Percentiles rank a stretch among this genome's conserved stretches.
Conservation (phyloP, 1,284 basidiomycete genomes). For the Puccinia brachypodii region DNA sequence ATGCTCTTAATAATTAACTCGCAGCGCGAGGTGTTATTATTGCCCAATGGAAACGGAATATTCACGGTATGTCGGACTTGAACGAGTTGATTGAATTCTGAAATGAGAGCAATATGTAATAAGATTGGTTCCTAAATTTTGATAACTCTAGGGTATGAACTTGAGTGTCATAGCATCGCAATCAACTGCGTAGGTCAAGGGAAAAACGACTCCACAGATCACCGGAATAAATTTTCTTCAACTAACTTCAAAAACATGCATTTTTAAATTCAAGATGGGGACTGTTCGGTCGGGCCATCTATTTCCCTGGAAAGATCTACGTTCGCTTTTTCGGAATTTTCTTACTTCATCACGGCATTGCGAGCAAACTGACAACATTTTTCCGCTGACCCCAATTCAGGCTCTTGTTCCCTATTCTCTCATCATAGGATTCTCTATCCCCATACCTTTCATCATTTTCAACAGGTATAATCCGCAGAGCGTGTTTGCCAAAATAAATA, state of each 20-base stretch:
- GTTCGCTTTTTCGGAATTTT: not conserved
- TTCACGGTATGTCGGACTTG: constrained; percentile 18
- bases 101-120: not conserved
- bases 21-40: constrained; percentile 29
- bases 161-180: constrained; percentile 23
- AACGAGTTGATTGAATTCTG: not conserved
- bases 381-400: not conserved
- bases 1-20: constrained; percentile 30
- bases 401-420: constrained; percentile 3
- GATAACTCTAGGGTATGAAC: not conserved
- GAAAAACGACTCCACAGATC: not conserved
- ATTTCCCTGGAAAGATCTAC: constrained; percentile 21
- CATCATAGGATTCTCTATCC: constrained; percentile 12
- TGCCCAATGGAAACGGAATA: constrained; percentile 45
- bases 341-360: not conserved
- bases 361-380: not conserved
- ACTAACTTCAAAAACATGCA: not conserved
- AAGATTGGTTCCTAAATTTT: not conserved
- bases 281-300: constrained; percentile 25
- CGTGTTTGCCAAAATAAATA: constrained; percentile 11
- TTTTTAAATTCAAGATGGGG: constrained; percentile 37
- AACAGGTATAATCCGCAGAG: not conserved
- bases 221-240: not conserved
- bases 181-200: constrained; percentile 24
- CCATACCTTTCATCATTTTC: constrained; percentile 26